These are phyloP conservation scores for Mycosphaerella sp. DNA, from an alignment of 2,329 filamentous ascomycete species.

Conservation along the genomic window DNA sequence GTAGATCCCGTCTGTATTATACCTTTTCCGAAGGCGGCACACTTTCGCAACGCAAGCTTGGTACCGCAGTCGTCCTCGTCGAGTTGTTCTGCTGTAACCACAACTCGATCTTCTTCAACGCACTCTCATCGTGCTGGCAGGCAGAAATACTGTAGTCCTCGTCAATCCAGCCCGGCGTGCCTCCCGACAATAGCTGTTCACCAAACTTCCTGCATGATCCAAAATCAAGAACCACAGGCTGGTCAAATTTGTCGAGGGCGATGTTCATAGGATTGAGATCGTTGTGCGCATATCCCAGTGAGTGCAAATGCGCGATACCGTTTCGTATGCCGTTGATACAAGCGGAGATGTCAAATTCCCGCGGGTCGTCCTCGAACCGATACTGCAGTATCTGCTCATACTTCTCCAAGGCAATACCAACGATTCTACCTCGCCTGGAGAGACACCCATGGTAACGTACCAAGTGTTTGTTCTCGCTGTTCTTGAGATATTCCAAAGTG, in stretches of 20 bases:
- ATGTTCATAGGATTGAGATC: too few relatives aligned
- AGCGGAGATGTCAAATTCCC: background rate
- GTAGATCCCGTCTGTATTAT: too few relatives aligned
- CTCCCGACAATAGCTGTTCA: conserved; percentile 5
- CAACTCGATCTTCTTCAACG: conserved; percentile 8
- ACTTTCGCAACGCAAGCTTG: too few relatives aligned
- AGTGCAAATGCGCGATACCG: background rate
- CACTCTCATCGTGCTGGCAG: conserved; percentile 3
- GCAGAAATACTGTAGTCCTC: conserved; percentile 9
- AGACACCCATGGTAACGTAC: too few relatives aligned
- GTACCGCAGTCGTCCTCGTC: too few relatives aligned
- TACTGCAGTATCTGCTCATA: background rate
- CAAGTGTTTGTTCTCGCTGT: too few relatives aligned
- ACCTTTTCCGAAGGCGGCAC: too few relatives aligned
- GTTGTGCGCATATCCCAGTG: too few relatives aligned
- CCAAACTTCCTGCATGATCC: conserved; percentile 9
- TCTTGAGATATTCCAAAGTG: too few relatives aligned
- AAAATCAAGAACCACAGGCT: background rate
- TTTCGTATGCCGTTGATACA: conserved; percentile 2
- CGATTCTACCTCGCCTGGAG: too few relatives aligned
- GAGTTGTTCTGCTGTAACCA: background rate
- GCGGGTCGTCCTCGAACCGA: conserved; percentile 2
- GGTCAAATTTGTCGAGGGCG: background rate
- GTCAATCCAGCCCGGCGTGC: conserved; percentile 11
- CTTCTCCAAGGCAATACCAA: too few relatives aligned